Evolutionary conservation across 306 rosid species (phyloP).

Genomic region (Acacia melanoxylon): DNA sequence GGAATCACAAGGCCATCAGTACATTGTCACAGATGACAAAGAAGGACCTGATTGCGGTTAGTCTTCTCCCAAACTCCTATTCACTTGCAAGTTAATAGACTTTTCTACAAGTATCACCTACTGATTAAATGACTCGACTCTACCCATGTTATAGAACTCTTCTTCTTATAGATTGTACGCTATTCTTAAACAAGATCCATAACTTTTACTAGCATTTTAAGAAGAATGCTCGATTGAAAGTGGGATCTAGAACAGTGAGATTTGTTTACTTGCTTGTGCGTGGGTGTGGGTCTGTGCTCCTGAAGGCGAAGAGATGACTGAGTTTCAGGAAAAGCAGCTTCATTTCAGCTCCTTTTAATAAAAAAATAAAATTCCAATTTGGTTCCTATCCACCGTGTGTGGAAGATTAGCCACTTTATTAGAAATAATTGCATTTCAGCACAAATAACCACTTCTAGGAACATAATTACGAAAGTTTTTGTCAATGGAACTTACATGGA

Average conservation of each 20-base stretch:
- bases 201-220: background rate
- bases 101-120: background rate
- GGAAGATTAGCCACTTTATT: background rate
- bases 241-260: background rate
- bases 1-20: conserved; percentile 88
- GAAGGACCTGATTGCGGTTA: conserved; percentile 83
- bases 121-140: background rate
- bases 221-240: background rate
- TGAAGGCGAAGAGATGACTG: background rate
- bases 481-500: background rate
- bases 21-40: conserved; percentile 93
- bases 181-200: background rate
- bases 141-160: background rate
- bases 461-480: background rate
- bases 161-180: background rate
- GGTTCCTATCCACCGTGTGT: background rate
- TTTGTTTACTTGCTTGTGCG: background rate
- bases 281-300: background rate
- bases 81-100: background rate
- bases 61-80: conserved; percentile 14
- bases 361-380: background rate
- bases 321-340: background rate
- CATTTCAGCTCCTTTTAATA: background rate
- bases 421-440: background rate
- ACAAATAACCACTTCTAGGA: background rate